A percentile compares a stretch with the other conserved stretches of the same genome.
Evolutionary conservation across 192 early-diverging fungal species (phyloP).

Genomic region (Phycomyces blakesleeanus): DNA sequence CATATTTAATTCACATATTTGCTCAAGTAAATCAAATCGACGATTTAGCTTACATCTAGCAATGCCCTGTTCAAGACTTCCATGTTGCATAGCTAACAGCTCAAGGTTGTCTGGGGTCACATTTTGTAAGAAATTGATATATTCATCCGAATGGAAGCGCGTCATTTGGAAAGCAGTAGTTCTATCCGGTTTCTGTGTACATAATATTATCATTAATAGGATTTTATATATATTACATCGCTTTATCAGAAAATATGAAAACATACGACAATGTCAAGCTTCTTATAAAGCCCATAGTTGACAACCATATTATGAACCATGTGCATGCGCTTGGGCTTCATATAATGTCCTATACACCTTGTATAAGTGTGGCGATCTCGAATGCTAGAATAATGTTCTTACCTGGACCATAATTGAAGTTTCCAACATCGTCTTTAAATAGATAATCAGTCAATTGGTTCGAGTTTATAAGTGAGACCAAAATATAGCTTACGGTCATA

Average conservation of each 20-base stretch:
- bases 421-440: constrained; percentile 58
- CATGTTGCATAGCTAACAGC: constrained; percentile 50
- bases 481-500: constrained; percentile 45
- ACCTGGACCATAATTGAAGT: constrained; percentile 78
- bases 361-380: not conserved
- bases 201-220: too few species aligned
- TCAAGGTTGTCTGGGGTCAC: constrained; percentile 75
- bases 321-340: constrained; percentile 96
- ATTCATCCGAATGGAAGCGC: constrained; percentile 91
- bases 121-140: constrained; percentile 80
- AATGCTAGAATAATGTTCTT: not conserved
- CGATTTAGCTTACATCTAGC: constrained; percentile 48
- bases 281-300: constrained; percentile 89
- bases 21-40: too few species aligned
- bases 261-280: constrained; percentile 76
- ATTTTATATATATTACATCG: too few species aligned
- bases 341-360: constrained; percentile 73
- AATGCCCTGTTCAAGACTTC: constrained; percentile 46
- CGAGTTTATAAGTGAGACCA: not conserved
- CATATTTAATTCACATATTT: too few species aligned
- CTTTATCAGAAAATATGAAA: too few species aligned
- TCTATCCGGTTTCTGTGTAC: constrained; percentile 61
- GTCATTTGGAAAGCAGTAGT: constrained; percentile 88
- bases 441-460: too few species aligned
- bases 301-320: constrained; percentile 92